Evolutionary conservation across 2,329 filamentous ascomycete genomes (phyloP), one percentile per base, ranked within the genome.

Genomic region (Botrytis deweyae): DNA sequence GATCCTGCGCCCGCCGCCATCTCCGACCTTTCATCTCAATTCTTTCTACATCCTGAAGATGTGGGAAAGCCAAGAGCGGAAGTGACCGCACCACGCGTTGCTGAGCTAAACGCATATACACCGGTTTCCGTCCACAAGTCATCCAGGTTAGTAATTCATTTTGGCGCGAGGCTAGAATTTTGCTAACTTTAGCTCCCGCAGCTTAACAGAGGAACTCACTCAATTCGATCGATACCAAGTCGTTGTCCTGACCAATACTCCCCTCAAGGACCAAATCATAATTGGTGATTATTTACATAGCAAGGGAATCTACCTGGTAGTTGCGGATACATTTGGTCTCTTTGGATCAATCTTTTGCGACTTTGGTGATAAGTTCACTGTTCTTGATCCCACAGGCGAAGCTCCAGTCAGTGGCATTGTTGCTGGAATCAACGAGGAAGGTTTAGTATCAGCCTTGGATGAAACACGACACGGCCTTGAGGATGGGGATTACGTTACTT

Each of bases 301-400:
- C 76, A 97, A 98, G 83, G 92, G 93, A 76, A 98, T 99, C 78
- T 98, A 93, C 82, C 85, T 99, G 58, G 91, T 97, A 68, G 89
- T 94, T 73, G 90, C 93, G 10, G 95, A 98, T 81, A 97, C 93
- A 0, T 98, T 93, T 80, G 96, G 96, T 77, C 88, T 99, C 46
- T 99, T 99, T 81, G 96, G 96, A 69, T 93, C 92, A 77, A 92
- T 99, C 78, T 99, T 99, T 85, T 98, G 95, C 80, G 96, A 99
- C 81, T 99, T 99, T 81, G 96, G 96, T 78, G 90, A 95, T 80
- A 93, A 96, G 80, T 99, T 99, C 83, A 94, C 93, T 8, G 90
- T 96, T 72, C 91, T 94, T 77, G 96, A 99, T 81, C 86, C 94
- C 6, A 98, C 93, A 22, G 96, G 96, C 79, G 96, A 99, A 84